Conservation (phyloP, 2,329 filamentous ascomycete genomes). For the Claviceps humidiphila region DNA sequence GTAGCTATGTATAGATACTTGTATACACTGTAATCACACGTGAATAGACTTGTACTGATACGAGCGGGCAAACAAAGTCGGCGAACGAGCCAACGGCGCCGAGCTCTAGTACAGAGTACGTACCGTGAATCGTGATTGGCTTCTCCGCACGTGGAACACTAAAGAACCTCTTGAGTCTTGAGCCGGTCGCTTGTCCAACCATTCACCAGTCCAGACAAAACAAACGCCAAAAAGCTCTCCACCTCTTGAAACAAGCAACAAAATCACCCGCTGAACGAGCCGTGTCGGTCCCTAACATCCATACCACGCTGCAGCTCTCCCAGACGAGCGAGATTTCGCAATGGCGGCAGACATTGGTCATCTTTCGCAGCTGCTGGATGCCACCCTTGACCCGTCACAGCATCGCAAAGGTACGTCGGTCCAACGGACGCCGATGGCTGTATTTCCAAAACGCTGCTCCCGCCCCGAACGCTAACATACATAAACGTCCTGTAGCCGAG, state of each 20-base stretch:
- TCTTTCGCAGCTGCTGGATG: conserved; percentile 74
- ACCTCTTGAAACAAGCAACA: conserved; percentile 8
- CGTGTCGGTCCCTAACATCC: neutral
- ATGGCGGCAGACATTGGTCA: conserved; percentile 45
- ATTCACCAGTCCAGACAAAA: neutral
- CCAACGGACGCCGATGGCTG: conserved; percentile 7
- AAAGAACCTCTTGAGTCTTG: neutral
- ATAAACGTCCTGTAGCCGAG: conserved; percentile 51
- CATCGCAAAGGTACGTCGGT: conserved; percentile 68
- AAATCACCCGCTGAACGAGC: conserved; percentile 1
- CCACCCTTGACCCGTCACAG: conserved; percentile 75
- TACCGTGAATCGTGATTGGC: no score
- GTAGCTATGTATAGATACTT: neutral
- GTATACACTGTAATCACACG: rapidly evolving
- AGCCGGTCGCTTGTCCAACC: neutral
- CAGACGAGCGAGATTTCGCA: conserved; percentile 16
- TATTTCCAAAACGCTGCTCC: conserved; percentile 8
- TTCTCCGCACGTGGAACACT: no score
- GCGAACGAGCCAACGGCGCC: no score
- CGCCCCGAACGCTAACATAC: conserved; percentile 23
- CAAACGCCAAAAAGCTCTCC: conserved; percentile 5
- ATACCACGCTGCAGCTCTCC: conserved; percentile 9
- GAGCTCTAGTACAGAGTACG: no score
- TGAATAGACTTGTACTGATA: no score
- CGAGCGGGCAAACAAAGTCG: no score